Conservation (phyloP, 108 stramenopile genomes). For the Aureococcus anophagefferens region DNA sequence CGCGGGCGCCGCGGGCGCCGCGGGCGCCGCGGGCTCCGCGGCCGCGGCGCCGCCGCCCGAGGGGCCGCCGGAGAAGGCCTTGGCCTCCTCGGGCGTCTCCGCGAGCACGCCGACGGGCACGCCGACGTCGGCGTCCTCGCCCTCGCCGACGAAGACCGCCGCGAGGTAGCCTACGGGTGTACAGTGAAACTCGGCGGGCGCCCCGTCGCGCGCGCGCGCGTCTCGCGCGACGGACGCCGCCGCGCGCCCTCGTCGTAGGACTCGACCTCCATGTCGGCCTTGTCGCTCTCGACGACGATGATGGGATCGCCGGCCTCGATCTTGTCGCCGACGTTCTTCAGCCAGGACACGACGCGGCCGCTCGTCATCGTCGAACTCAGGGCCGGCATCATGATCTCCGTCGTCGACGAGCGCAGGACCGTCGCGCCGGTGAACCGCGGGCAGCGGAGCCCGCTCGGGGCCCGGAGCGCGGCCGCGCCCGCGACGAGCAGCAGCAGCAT, state of each 20-base stretch:
- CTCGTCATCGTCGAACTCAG: constrained; percentile 96
- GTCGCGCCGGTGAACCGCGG: too few relatives aligned
- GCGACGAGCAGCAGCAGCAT: too few relatives aligned
- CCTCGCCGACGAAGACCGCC: constrained; percentile 32
- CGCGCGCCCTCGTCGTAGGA: constrained; percentile 26
- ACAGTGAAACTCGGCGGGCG: constrained; percentile 4
- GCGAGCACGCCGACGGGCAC: constrained; percentile 32
- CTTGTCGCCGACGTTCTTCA: constrained; percentile 77
- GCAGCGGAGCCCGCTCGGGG: too few relatives aligned
- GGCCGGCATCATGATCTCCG: constrained; percentile 67
- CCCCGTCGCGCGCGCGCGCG: background rate
- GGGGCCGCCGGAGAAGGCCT: constrained; percentile 1
- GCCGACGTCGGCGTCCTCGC: constrained; percentile 30
- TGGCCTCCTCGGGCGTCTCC: constrained; percentile 14
- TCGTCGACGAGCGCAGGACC: too few relatives aligned
- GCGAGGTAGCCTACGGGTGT: constrained; percentile 41
- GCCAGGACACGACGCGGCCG: constrained; percentile 92
- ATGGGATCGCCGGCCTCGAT: constrained; percentile 83
- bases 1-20: constrained; percentile 45
- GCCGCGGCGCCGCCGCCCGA: constrained; percentile 10
- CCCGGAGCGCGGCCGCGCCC: too few relatives aligned
- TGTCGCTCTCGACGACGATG: constrained; percentile 91
- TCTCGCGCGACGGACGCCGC: background rate
- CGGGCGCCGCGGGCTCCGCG: constrained; percentile 45
- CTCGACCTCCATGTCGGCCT: constrained; percentile 54